Evolutionary conservation across 345 rosid genomes (phyloP).

Genomic region (Conringia planisiliqua): DNA sequence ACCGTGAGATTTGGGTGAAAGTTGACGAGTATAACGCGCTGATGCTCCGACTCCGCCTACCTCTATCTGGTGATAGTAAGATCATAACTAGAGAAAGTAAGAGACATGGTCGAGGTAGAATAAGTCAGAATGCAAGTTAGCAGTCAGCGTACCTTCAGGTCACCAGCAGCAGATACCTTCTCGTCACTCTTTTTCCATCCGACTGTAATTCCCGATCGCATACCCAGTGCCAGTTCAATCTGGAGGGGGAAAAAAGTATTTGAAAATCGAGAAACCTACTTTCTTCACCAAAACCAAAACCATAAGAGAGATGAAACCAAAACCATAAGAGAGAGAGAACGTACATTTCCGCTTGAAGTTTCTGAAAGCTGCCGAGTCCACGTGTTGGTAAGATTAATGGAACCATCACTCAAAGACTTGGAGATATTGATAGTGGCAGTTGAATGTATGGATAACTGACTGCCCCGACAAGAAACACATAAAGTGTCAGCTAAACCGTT

Average conservation of each 20-base stretch:
- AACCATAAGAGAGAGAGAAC: conserved; percentile 27
- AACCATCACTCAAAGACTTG: conserved; percentile 83
- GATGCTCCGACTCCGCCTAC: conserved; percentile 71
- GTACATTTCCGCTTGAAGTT: conserved; percentile 79
- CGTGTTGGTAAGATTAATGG: conserved; percentile 84
- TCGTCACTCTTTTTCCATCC: conserved; percentile 90
- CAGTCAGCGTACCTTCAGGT: conserved; percentile 52
- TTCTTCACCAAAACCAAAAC: not conserved
- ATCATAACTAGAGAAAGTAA: conserved; percentile 12
- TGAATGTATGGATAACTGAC: conserved; percentile 75
- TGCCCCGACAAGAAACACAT: conserved; percentile 33
- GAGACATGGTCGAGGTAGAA: not conserved
- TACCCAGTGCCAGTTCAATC: conserved; percentile 80
- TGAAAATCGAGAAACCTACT: conserved; percentile 1
- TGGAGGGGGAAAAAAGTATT: conserved; percentile 28
- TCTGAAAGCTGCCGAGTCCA: conserved; percentile 94
- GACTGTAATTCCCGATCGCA: conserved; percentile 66
- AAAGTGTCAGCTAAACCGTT: conserved; percentile 4
- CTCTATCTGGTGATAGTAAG: conserved; percentile 52
- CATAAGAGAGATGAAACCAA: conserved; percentile 7
- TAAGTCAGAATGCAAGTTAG: not conserved
- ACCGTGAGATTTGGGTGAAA: conserved; percentile 84
- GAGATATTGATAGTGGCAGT: conserved; percentile 70
- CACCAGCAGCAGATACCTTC: conserved; percentile 72
- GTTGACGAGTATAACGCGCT: conserved; percentile 64